Conservation (phyloP, 2,329 filamentous ascomycete genomes). For the Ceratocystis colombiana region DNA sequence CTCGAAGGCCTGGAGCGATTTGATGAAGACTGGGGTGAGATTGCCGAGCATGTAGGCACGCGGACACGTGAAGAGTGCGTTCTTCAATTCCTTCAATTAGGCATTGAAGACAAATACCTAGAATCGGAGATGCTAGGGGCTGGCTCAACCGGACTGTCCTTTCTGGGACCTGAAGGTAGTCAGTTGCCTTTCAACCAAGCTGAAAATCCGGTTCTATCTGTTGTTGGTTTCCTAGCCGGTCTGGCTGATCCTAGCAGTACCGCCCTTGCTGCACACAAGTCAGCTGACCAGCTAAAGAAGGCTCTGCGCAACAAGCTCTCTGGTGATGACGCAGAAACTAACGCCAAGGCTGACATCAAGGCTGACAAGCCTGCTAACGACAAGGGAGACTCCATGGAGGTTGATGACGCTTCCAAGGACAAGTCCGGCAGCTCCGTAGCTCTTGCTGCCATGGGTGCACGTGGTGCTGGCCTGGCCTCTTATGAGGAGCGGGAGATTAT, state of each 20-base stretch:
- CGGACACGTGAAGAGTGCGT: constrained; percentile 93
- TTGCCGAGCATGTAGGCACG: constrained; percentile 84
- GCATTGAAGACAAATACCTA: constrained; percentile 95
- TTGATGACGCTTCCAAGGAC: constrained; percentile 38
- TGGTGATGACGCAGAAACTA: constrained; percentile 32
- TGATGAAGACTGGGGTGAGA: constrained; percentile 90
- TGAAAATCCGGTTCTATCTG: constrained; percentile 94
- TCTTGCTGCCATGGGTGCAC: constrained; percentile 74
- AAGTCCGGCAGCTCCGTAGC: constrained; percentile 61
- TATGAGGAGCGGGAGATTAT: constrained; percentile 97
- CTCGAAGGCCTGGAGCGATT: constrained; percentile 86
- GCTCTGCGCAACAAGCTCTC: constrained; percentile 71
- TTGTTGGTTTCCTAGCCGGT: constrained; percentile 85
- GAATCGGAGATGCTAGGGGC: constrained; percentile 56
- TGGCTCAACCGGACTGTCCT: constrained; percentile 48
- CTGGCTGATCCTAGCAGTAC: constrained; percentile 84
- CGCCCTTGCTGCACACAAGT: constrained; percentile 79
- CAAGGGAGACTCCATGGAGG: constrained; percentile 46
- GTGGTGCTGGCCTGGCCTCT: constrained; percentile 77
- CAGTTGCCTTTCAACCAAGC: constrained; percentile 82
- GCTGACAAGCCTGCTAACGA: constrained; percentile 40
- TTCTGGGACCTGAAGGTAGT: constrained; percentile 64
- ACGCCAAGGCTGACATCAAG: background rate
- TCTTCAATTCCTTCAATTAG: constrained; percentile 87
- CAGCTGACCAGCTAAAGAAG: constrained; percentile 74